Base-by-base conservation (phyloP, 2,329 filamentous ascomycete species). In the Gnomoniopsis smithogilvyi region DNA sequence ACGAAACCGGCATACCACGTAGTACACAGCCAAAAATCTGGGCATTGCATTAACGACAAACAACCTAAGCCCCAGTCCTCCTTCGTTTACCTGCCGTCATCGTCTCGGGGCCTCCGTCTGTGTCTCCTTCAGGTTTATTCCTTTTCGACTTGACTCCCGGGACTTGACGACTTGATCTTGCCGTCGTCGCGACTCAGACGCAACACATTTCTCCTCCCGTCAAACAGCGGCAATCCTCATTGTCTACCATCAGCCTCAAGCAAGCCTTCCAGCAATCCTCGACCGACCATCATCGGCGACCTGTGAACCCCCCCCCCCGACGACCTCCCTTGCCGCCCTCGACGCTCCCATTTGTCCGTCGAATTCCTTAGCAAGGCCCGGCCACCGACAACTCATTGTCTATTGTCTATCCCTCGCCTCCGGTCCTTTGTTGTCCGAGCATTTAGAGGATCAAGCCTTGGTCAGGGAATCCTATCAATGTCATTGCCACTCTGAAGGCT, bases 401-500 rank as follows among this genome's bases (percentile, higher is more conserved):
- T 19, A 45, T 17, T 52, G 34, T 45, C 45, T 30, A 59, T 59
- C 56, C 56, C 51, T 59, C 52, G 56, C 41, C 43, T 45, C 58
- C 36, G 45, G 22, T 36, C 7, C 45, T 38, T 14, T 38, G 17
- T 43, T 49, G 43, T 58, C 52, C 47, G 46, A 54, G 41, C 51
- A 51, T 24, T 36, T 17, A 34, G 51, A 61, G 49, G 55, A 51
- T 26, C 11, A 38, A 41, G 33, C 14, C 36, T 43, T 47, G 41
- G 46, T 41, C 46, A 51, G 55, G 59, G 51, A 58, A 38, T n/a
- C 22, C 36, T 38, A 46, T 55, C 59, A 46, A 59, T 61, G 59
- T 47, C 47, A 61, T 61, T 56, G 56, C 59, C 41, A 51, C 33
- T 55, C 22, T 59, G 53, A 61, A 52, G 24, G 45, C 19, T 43